Conservation (phyloP, 2,329 filamentous ascomycete genomes). For the Gaeumannomyces sp. region DNA sequence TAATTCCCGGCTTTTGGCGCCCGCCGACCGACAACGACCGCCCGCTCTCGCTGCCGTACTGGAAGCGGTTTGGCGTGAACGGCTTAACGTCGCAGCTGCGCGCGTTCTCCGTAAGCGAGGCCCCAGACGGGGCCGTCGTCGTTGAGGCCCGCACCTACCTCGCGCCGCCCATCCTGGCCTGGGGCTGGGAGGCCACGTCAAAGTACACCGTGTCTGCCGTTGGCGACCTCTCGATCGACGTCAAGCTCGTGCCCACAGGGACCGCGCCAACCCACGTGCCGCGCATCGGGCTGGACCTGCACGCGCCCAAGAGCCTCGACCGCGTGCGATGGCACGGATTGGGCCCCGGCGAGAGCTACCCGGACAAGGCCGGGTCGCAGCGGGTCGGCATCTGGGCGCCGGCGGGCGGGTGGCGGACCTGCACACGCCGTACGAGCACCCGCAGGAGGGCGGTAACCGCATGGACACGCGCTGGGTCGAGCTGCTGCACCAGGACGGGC, state of each 20-base stretch:
- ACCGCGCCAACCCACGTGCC: constrained; percentile 50
- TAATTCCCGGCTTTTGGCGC: constrained; percentile 52
- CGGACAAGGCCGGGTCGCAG: constrained; percentile 53
- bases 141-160: constrained; percentile 41
- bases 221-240: constrained; percentile 39
- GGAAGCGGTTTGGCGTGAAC: constrained; percentile 47
- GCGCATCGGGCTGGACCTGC: constrained; percentile 54
- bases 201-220: constrained; percentile 31
- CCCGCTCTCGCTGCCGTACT: constrained; percentile 47
- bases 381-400: constrained; percentile 41
- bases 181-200: constrained; percentile 42
- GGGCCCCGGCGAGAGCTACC: constrained; percentile 58
- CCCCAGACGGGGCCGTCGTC: constrained; percentile 24
- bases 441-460: constrained; percentile 62
- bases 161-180: constrained; percentile 54
- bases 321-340: constrained; percentile 54
- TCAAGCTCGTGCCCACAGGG: constrained; percentile 39
- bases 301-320: constrained; percentile 39
- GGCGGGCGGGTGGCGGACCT: constrained; percentile 40
- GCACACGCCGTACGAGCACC: constrained; percentile 56
- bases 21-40: constrained; percentile 61
- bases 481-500: constrained; percentile 22
- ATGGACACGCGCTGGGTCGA: constrained; percentile 53
- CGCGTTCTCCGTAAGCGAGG: constrained; percentile 25
- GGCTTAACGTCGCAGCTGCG: constrained; percentile 39